A percentile compares a stretch with the other conserved stretches of the same genome.
Conservation (phyloP, 2,329 filamentous ascomycete species). For the Huntiella moniliformis region DNA sequence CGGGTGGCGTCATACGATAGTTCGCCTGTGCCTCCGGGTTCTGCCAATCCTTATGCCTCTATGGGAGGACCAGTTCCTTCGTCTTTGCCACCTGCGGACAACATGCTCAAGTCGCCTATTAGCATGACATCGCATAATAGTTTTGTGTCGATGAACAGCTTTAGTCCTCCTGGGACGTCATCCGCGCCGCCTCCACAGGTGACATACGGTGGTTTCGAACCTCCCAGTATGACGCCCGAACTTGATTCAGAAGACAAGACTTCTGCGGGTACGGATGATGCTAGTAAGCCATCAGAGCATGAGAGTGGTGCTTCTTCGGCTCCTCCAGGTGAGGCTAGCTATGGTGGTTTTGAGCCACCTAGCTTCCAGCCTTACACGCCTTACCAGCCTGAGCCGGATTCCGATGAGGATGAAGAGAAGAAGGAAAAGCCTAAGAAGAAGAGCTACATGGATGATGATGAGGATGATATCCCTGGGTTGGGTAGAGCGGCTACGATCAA, state of each 20-base stretch:
- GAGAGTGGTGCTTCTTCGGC: background rate
- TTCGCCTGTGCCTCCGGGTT: background rate
- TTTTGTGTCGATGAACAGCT: slow-evolving; percentile 1
- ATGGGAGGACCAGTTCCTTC: background rate
- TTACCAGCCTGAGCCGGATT: slow-evolving; percentile 31
- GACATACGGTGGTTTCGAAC: slow-evolving; percentile 31
- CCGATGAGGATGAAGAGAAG: slow-evolving; percentile 21
- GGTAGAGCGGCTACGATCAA: slow-evolving; percentile 24
- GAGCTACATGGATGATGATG: slow-evolving; percentile 65
- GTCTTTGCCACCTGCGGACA: background rate
- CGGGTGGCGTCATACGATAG: slow-evolving; percentile 5
- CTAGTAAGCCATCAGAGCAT: background rate
- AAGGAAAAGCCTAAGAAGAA: slow-evolving; percentile 45
- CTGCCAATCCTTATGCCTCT: background rate
- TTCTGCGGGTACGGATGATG: background rate
- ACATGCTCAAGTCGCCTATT: slow-evolving; percentile 8
- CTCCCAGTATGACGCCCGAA: slow-evolving; percentile 18
- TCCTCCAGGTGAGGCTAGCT: slow-evolving; percentile 3
- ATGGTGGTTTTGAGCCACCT: slow-evolving; percentile 39
- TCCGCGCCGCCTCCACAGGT: slow-evolving; percentile 16
- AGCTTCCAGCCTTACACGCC: slow-evolving; percentile 41
- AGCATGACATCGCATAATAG: background rate
- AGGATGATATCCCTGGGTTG: slow-evolving; percentile 42
- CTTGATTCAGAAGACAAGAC: slow-evolving; percentile 8
- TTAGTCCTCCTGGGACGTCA: background rate